Base-by-base conservation (phyloP, 306 rosid species). In the Prunus davidiana region DNA sequence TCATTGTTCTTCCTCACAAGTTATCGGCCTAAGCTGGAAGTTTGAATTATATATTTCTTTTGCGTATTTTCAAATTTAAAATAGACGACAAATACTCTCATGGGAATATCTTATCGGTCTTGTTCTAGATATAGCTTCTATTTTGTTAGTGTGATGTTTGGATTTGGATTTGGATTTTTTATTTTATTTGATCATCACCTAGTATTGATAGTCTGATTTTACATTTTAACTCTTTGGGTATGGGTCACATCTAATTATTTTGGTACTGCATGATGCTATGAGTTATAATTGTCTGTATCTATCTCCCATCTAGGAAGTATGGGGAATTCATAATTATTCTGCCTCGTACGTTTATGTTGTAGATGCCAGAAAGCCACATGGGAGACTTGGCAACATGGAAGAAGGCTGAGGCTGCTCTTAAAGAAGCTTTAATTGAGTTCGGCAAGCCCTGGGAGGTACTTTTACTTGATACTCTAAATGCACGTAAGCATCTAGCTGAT, bases 401-500 rank as follows among this genome's bases (percentile, higher is more conserved):
- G 11, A 91, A 88, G 75, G 98, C 98, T 79, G 98, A 95, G 83
- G 84, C 80, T 76, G 91, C 96, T 27, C 98, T 95, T 54, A 80
- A 74, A 81, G 96, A 90, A 74, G 98, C 98, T 66, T 71, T 92
- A 72, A 82, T 90, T 77, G 98, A 90, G 74, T 92, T 82, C 81
- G 96, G 96, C 77, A 88, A 89, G 81, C 88, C 94, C 27, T 92
- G 98, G 98, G 89, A 88, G 97, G 98, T 94, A 60, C 8, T 67
- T 50, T 64, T 8, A 16, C 54, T 34, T 34, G 41, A 15, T 67
- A 49, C 65, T 56, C 43, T 38, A 38, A 38, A 3, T 5, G 54
- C 54, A 49, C 6, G 1, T 49, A 49, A 14, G 19, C 54, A 49
- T 49, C 52, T 3, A 13, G 5, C 52, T 49, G 13, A 3, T 8